phyloP scores from a whole-genome alignment of 306 rosid genomes.

The Quercus aquifolioides region DNA sequence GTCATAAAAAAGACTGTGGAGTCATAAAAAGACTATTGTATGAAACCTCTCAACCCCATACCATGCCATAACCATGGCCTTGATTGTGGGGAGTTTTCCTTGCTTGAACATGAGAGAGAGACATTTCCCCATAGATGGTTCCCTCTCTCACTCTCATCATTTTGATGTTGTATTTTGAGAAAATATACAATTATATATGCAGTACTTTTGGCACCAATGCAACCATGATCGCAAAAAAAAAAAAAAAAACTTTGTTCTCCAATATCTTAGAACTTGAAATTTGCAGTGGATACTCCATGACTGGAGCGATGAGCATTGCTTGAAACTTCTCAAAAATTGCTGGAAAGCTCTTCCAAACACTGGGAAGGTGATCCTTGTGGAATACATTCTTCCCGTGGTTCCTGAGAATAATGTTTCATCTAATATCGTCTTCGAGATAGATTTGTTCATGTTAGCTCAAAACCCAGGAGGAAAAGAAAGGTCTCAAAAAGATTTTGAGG shows the following conservation, averaged over 20 bases:
- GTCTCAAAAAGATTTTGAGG: slow-evolving; percentile 13
- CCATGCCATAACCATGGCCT: background rate
- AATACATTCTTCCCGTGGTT: slow-evolving; percentile 15
- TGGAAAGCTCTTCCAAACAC: slow-evolving; percentile 17
- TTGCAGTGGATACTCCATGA: slow-evolving; percentile 32
- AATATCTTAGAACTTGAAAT: background rate
- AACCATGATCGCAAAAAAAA: background rate
- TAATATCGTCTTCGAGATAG: background rate
- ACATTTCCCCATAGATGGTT: background rate
- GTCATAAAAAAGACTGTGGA: background rate
- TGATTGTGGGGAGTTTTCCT: background rate
- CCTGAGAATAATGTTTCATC: slow-evolving; percentile 4
- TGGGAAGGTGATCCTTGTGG: slow-evolving; percentile 30
- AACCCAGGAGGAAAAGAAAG: slow-evolving; percentile 35
- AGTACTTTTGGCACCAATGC: background rate
- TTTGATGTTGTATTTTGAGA: background rate
- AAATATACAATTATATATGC: background rate
- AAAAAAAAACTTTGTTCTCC: no score
- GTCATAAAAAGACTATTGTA: background rate
- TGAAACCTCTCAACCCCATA: background rate
- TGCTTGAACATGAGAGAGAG: background rate
- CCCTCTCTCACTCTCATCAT: background rate
- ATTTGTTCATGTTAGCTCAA: slow-evolving; percentile 21
- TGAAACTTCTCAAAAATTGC: slow-evolving; percentile 29
- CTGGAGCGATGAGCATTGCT: slow-evolving; percentile 32